A percentile compares a stretch with the other conserved stretches of the same genome.
phyloP scores from a whole-genome alignment of 2,329 filamentous ascomycete species.

The Penicillium palitans region DNA sequence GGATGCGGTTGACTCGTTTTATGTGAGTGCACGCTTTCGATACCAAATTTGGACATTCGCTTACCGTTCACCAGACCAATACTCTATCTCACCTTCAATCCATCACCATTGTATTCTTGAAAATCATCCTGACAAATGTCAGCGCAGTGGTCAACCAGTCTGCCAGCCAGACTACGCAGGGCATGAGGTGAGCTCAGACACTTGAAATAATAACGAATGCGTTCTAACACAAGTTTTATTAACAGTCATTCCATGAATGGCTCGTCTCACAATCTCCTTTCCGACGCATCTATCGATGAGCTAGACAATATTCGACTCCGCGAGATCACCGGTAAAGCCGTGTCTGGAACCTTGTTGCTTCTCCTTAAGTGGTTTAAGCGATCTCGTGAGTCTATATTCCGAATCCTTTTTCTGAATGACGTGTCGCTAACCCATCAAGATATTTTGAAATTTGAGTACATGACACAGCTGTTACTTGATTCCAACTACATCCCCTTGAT shows the following conservation, averaged over 20 bases:
- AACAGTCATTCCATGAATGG: slow-evolving; percentile 29
- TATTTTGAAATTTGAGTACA: slow-evolving; percentile 90
- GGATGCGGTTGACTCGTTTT: slow-evolving; percentile 76
- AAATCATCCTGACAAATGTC: slow-evolving; percentile 82
- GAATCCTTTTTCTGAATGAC: neutral
- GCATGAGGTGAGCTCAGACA: slow-evolving; percentile 46
- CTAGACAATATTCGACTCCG: slow-evolving; percentile 76
- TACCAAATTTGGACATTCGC: neutral
- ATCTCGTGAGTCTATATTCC: slow-evolving; percentile 66
- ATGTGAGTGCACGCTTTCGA: slow-evolving; percentile 60
- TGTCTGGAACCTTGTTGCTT: slow-evolving; percentile 85
- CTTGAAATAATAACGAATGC: slow-evolving; percentile 9
- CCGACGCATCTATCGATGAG: slow-evolving; percentile 62
- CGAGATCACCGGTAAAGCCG: slow-evolving; percentile 87
- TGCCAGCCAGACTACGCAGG: slow-evolving; percentile 48
- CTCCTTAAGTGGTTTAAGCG: slow-evolving; percentile 95
- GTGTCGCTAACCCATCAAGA: slow-evolving; percentile 54
- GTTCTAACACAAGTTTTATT: slow-evolving; percentile 16
- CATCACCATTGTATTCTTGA: slow-evolving; percentile 86
- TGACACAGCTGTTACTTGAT: slow-evolving; percentile 89
- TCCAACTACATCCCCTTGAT: slow-evolving; percentile 93
- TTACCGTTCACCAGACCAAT: slow-evolving; percentile 55
- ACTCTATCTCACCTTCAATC: slow-evolving; percentile 87
- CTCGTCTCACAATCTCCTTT: slow-evolving; percentile 27
- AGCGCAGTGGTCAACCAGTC: slow-evolving; percentile 72